Evolutionary conservation across 768 basidiomycete genomes (phyloP), one percentile per base, ranked within the genome.

Genomic region (Porpolomopsis calyptriformis): DNA sequence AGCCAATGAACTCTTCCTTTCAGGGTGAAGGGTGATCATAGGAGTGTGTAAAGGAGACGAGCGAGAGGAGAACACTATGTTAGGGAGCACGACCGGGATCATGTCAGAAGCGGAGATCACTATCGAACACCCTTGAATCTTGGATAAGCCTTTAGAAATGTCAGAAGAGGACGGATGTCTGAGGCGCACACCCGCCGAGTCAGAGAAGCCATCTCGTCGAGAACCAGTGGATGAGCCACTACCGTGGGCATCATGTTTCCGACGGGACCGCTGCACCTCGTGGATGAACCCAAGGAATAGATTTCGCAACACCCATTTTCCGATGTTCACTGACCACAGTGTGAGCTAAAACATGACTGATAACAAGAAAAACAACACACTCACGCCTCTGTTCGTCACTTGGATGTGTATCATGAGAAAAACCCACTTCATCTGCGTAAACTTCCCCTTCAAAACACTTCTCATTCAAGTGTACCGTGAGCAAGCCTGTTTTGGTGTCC

Each of bases 371-470:
- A 19, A 23, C 43, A 43, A 33, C 23, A 16, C 33, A 75, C 85
- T 59, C 54, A 91, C 94, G 57, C 61, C 92, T 79, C 12, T 78
- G 69, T 55, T 97, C 94, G 45, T 92, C 89, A 38, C 69, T 77
- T 51, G 80, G 79, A 7, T 73, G 67, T 4, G 73, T 72, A 45
- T 82, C 76, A 22, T 69, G 63, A 0, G 64, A 67, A 56, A 80
- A 81, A 16, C 87, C 89, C 33, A 85, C 77, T 59, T 98, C 92
- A 58, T 97, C 93, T 10, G 87, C 85, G 58, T 93, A 97, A 2
- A 94, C 80, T 64, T 99, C 96, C 4, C 88, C 86, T 46, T 98
- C 93, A 59, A 97, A 98, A 48, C 82, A 89, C 39, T 78, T 72
- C 53, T 96, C 91, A 38, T 77, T 85, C 37, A 99, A 54, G 62